Evolutionary conservation across 2,329 filamentous ascomycete genomes (phyloP), one percentile per base, ranked within the genome.

Genomic region (Ceratocystis albifundus): DNA sequence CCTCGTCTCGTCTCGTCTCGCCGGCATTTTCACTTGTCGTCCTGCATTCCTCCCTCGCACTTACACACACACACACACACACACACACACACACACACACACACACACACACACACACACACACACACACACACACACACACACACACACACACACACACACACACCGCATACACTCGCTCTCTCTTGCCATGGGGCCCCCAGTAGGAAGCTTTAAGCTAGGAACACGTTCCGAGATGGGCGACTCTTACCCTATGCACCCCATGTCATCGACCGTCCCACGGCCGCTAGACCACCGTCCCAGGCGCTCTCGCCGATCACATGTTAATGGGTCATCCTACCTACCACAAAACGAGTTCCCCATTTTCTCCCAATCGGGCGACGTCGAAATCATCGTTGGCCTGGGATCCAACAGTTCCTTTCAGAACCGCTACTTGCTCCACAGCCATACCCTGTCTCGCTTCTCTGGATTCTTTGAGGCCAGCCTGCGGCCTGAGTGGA

Each of bases 391-490:
- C 69, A 73, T 93, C 66, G 83, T 96, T 72, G 83, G 81, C 72
- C 82, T 84, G 15, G 79, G 88, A 65, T 15, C 71, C 45, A 71
- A 70, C 62, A 64, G 36, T 22, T 81, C 84, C 69, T 84, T 86
- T 73, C 88, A 94, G 76, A 89, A 90, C 73, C 83, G 88, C 69
- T 97, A 96, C 74, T 80, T 96, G 61, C 81, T 97, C 66, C 93
- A 97, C 77, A 83, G 87, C 68, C 82, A 96, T 72, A 96, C 93
- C 50, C 79, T 97, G 70, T 87, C 89, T 41, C 89, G 95, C 75
- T 96, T 89, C 72, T 96, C 91, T 4, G 91, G 90, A 17, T 96
- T 96, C 79, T 97, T 97, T 74, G 90, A 96, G 75, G 88, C 89
- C 28, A 89, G 86, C 73, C 91, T 87, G 57, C 90, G 85, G 71